These are phyloP conservation scores for Hypoxylon lienhwacheense DNA, from an alignment of 495 filamentous ascomycete genomes.

Conservation along the genomic window DNA sequence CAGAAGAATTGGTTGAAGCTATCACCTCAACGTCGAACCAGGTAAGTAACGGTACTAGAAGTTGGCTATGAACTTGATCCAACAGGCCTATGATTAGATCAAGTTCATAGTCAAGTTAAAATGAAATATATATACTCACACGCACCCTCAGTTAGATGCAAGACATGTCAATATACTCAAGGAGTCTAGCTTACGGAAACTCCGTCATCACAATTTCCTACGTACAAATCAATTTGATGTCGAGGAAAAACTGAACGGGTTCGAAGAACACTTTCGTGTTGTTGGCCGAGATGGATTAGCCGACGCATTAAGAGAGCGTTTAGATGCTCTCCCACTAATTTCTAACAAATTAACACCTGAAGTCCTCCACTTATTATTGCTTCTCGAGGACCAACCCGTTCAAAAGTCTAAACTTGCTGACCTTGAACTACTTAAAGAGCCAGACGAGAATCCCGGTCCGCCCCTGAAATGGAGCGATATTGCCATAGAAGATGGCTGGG, in stretches of 20 bases:
- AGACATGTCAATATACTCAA: constrained; percentile 51
- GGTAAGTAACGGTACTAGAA: constrained; percentile 20
- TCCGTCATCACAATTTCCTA: constrained; percentile 63
- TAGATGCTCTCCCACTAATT: constrained; percentile 58
- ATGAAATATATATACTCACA: constrained; percentile 22
- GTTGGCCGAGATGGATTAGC: constrained; percentile 76
- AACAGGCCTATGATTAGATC: too few relatives aligned
- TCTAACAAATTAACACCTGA: constrained; percentile 71
- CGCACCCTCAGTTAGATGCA: constrained; percentile 42
- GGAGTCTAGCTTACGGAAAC: constrained; percentile 55
- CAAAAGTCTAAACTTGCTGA: constrained; percentile 65
- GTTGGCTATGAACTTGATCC: background rate
- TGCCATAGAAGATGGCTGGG: constrained; percentile 69
- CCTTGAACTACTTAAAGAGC: constrained; percentile 56
- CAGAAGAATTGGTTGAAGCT: constrained; percentile 57
- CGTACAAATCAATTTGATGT: constrained; percentile 91
- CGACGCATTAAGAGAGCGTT: constrained; percentile 67
- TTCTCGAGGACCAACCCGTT: constrained; percentile 79
- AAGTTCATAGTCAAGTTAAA: too few relatives aligned
- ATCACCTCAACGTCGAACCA: constrained; percentile 40
- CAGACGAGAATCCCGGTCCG: constrained; percentile 44
- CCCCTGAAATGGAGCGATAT: constrained; percentile 75
- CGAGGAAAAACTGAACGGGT: constrained; percentile 67
- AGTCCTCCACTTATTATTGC: constrained; percentile 73
- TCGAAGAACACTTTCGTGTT: constrained; percentile 86